These are phyloP conservation scores for Vitis cinerea DNA, from an alignment of 164 flowering plant species.

Conservation along the genomic window DNA sequence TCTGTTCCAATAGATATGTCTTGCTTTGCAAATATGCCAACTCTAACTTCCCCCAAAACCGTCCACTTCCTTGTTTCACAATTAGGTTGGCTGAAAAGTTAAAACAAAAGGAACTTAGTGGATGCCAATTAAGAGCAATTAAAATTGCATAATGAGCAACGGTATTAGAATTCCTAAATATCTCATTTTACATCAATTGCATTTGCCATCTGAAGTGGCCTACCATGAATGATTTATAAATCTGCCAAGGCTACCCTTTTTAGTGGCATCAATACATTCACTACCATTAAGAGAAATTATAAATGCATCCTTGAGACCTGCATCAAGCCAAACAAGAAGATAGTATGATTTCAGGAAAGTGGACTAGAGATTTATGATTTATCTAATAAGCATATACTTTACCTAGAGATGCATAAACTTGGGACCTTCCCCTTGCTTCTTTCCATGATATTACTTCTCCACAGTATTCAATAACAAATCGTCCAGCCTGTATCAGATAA, in stretches of 20 bases:
- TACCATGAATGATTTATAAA: conserved; percentile 98
- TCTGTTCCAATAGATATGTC: conserved; percentile 75
- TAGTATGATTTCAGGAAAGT: conserved; percentile 7
- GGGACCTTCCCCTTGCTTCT: conserved; percentile 79
- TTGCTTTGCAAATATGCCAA: conserved; percentile 92
- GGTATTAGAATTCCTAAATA: not conserved
- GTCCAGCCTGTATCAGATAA: conserved; percentile 58
- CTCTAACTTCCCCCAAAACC: conserved; percentile 87
- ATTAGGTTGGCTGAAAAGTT: conserved; percentile 76
- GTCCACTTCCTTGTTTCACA: conserved; percentile 98
- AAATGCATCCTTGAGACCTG: conserved; percentile 88
- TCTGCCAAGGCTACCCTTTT: conserved; percentile 92
- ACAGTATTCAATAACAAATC: conserved; percentile 87
- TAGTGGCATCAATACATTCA: conserved; percentile 90
- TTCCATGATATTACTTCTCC: conserved; percentile 94
- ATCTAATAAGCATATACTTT: conserved; percentile 4
- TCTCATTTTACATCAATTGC: not conserved
- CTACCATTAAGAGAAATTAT: conserved; percentile 76
- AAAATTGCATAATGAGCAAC: not conserved
- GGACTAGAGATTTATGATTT: not conserved
- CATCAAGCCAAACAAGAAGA: conserved; percentile 22
- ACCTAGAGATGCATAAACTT: conserved; percentile 81
- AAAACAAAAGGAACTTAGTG: conserved; percentile 17
- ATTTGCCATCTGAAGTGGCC: conserved; percentile 19
- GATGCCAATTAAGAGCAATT: conserved; percentile 9